Evolutionary conservation across 75 land plant genomes (phyloP), one percentile per base, ranked within the genome.

Genomic region (Larix kaempferi): DNA sequence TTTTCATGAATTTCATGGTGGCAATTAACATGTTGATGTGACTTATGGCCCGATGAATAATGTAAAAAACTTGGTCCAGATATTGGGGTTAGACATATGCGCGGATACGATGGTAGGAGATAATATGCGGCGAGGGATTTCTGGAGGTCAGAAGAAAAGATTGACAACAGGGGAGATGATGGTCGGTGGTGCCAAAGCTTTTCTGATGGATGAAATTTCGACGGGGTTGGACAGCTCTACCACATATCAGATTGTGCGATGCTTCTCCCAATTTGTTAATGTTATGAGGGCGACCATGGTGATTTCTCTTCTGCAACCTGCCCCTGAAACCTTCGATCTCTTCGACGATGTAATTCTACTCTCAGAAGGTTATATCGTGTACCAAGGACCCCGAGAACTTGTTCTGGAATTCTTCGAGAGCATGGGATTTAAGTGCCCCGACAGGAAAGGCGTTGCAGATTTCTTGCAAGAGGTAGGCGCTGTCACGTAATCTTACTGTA

Each of bases 171-270:
- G 94, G 27, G 96, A 94, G 84, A 78, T 91, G 62, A 73, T 94
- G n/a, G 87, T 89, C 56, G 96, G 96, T n/a, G 82, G 92, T 15
- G 75, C 92, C 8, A 86, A 86, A 78, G 90, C 88, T 16, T 83
- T 94, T 12, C 85, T 91, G 52, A 89, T 94, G 96, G 96, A 94
- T 79, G 96, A 94, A 69, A 94, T 94, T 61, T 91, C 96, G n/a
- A 94, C 85, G 59, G 96, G 94, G 35, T 84, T 94, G 73, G 96
- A 94, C 78, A 94, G 96, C 78, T 84, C 92, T 41, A 94, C 96
- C 23, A 91, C 94, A 25, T 88, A 86, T 67, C 91, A 89, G 69
- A 88, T 94, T 27, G 86, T 94, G 72, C 88, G 86, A 60, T 86
- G 82, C 66, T 85, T 94, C 26, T 64, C 76, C 67, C 84, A 91